Base-by-base conservation (phyloP, 2,329 filamentous ascomycete genomes). In the Claviceps sp. region DNA sequence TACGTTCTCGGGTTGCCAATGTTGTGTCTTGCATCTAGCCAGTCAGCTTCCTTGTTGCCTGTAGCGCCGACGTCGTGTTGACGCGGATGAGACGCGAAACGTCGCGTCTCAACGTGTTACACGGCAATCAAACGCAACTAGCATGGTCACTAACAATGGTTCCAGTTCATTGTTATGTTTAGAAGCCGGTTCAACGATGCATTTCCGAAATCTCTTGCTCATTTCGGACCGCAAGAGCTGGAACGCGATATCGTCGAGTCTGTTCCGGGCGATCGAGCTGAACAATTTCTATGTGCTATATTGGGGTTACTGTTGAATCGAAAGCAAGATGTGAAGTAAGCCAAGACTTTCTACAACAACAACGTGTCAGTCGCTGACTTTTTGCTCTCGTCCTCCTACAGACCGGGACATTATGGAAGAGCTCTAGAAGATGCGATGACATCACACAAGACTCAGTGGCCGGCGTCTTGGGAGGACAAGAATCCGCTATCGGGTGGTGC, bases 251-350 rank as follows among this genome's bases (percentile, higher is more conserved):
- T 96, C 50, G 81, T 84, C 55, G 87, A 91, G 65, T 71, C 77
- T 48, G 71, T 84, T 22, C 90, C 91, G 2, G 88, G 89, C 61
- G 84, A 94, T 62, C 84, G 90, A 63, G 84, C 87, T 47, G 91
- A 97, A 72, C 79, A 84, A 59, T 81, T 98, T 54, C 75, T 98
- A 26, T 98, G 94, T 73, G 89, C 89, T 56, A 71, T 98, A 58
- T 74, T 98, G 45, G 84, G 86, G 37, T 75, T 98, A 60, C 80
- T 96, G 52, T 76, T 98, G 62, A 98, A 98, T 69, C 84, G 93
- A 68, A 97, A 98, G 75, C 95, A 98, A 67, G 90, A 95, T 71
- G 87, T 97, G 65, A 95, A 98, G 93, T 97, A 80, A 70, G 88
- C 57, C 56, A n/a, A 43, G 20, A 6, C 59, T 55, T 53, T 11